Conservation (phyloP, 345 rosid genomes). For the Brassica carinata region DNA sequence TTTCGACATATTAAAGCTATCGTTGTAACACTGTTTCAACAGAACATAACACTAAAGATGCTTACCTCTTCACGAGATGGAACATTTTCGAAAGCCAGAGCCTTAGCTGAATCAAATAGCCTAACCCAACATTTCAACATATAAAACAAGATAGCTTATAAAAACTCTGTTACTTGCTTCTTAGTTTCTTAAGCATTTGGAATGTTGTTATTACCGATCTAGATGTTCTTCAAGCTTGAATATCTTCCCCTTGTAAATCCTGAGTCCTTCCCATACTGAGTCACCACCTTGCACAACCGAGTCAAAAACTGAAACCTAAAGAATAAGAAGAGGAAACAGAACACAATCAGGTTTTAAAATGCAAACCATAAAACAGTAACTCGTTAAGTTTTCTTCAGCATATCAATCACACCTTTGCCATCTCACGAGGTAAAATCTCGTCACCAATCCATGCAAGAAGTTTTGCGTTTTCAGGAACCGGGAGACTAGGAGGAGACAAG, state of each 20-base stretch:
- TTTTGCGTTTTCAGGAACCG: constrained; percentile 75
- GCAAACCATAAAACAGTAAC: neutral
- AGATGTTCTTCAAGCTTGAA: constrained; percentile 91
- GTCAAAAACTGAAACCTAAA: constrained; percentile 87
- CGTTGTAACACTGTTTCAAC: neutral
- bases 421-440: constrained; percentile 77
- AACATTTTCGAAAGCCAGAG: constrained; percentile 79
- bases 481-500: constrained; percentile 64
- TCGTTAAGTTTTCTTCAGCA: constrained; percentile 19
- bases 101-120: constrained; percentile 87
- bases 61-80: constrained; percentile 75
- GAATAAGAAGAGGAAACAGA: constrained; percentile 35
- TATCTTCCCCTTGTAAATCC: constrained; percentile 66
- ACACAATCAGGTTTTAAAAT: neutral
- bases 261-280: constrained; percentile 94
- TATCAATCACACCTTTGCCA: constrained; percentile 61
- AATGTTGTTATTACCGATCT: constrained; percentile 58
- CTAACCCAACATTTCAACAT: constrained; percentile 42
- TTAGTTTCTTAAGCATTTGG: neutral
- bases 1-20: neutral
- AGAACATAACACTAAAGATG: neutral
- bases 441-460: constrained; percentile 91
- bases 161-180: constrained; percentile 14
- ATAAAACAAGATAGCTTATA: constrained; percentile 5
- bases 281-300: constrained; percentile 95